A percentile compares a stretch with the other conserved stretches of the same genome.
Evolutionary conservation across 106 monocot genomes (phyloP).

Genomic region (Dioscorea alata): DNA sequence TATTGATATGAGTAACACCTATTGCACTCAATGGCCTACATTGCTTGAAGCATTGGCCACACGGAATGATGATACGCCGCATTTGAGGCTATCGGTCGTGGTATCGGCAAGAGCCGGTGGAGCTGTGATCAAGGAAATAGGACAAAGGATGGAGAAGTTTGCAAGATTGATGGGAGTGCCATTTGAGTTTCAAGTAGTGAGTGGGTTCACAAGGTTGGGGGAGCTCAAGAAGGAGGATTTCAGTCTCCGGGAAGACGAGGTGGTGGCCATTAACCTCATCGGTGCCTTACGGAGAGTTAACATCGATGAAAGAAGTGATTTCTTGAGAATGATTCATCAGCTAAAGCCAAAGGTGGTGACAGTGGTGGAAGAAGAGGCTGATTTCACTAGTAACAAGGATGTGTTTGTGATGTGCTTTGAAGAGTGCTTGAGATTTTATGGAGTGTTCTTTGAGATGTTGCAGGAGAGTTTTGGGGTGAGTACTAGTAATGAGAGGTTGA

Average conservation of each 20-base stretch:
- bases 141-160: slow-evolving; percentile 49
- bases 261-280: slow-evolving; percentile 41
- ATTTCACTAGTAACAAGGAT: slow-evolving; percentile 22
- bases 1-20: slow-evolving; percentile 49
- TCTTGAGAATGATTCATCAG: slow-evolving; percentile 13
- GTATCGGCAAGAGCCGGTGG: slow-evolving; percentile 1
- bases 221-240: slow-evolving; percentile 27
- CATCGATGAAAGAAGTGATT: slow-evolving; percentile 15
- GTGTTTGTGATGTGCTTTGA: slow-evolving; percentile 43
- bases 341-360: slow-evolving; percentile 47
- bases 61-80: slow-evolving; percentile 40
- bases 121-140: slow-evolving; percentile 36
- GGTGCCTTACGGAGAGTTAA: slow-evolving; percentile 25
- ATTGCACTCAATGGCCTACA: slow-evolving; percentile 56
- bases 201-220: neutral
- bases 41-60: slow-evolving; percentile 40
- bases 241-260: slow-evolving; percentile 26
- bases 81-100: slow-evolving; percentile 37
- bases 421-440: slow-evolving; percentile 49
- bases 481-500: slow-evolving; percentile 54
- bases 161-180: slow-evolving; percentile 56
- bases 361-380: slow-evolving; percentile 56
- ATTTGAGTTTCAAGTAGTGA: slow-evolving; percentile 35
- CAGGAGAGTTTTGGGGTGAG: slow-evolving; percentile 54
- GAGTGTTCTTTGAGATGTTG: slow-evolving; percentile 38